Conservation (phyloP, 2,329 filamentous ascomycete genomes). For the Trichoderma hamatum region DNA sequence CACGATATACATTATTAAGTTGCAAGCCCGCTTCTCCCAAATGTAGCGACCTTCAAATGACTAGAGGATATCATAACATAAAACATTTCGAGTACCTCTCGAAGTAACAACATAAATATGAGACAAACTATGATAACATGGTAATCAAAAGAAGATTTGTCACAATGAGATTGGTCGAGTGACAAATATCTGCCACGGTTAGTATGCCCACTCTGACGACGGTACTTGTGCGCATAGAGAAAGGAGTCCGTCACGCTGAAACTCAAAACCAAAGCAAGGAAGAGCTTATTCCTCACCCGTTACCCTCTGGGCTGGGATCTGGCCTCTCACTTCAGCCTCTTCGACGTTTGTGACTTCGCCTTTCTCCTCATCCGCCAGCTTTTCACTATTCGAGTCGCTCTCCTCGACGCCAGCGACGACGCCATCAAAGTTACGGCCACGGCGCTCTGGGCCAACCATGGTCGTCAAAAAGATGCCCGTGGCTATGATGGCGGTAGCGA, state of each 20-base stretch:
- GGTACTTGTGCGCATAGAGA: not conserved
- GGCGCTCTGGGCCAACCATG: conserved; percentile 73
- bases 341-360: conserved; percentile 8
- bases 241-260: not conserved
- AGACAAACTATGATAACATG: not conserved
- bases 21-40: not conserved
- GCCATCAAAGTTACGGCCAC: conserved; percentile 69
- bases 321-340: conserved; percentile 37
- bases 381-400: conserved; percentile 33
- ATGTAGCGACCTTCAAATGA: not conserved
- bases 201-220: too few species aligned
- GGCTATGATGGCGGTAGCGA: conserved; percentile 77
- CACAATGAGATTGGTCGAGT: too few species aligned
- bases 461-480: conserved; percentile 68
- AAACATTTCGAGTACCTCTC: not conserved
- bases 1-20: too few species aligned
- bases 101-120: not conserved
- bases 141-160: not conserved
- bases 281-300: not conserved
- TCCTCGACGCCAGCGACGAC: conserved; percentile 46
- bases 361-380: conserved; percentile 38
- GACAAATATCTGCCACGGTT: too few species aligned
- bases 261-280: not conserved
- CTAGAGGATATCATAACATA: not conserved
- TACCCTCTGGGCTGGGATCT: not conserved